Percentiles rank a stretch among this genome's conserved stretches.
phyloP scores from a whole-genome alignment of 139 green algal species.

The Coccomyxa sp. region DNA sequence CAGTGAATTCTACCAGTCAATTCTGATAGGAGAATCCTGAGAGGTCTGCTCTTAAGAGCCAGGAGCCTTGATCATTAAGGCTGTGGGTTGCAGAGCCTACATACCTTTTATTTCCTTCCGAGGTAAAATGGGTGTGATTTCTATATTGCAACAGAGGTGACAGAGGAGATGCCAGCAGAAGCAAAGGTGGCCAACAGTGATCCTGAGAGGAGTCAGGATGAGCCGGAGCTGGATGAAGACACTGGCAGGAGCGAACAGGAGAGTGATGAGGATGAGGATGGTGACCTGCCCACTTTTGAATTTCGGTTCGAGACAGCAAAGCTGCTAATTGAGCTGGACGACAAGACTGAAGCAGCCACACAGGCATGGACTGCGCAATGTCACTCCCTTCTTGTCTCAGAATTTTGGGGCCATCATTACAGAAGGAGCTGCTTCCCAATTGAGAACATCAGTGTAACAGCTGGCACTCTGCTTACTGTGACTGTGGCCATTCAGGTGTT shows the following conservation, averaged over 20 bases:
- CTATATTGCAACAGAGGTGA: too few species aligned
- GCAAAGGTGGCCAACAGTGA: too few species aligned
- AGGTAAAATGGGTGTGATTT: too few species aligned
- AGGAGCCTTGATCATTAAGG: too few species aligned
- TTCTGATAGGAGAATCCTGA: too few species aligned
- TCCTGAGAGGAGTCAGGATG: not conserved
- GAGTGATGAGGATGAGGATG: conserved; percentile 31
- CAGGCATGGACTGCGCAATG: conserved; percentile 29
- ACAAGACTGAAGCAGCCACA: conserved; percentile 50
- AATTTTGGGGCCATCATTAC: not conserved
- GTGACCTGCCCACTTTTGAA: conserved; percentile 60
- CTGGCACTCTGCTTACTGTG: not conserved
- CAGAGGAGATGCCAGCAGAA: too few species aligned
- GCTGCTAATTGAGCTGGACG: conserved; percentile 83
- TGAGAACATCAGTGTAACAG: too few species aligned
- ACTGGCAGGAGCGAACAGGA: conserved; percentile 22
- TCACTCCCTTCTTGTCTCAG: not conserved
- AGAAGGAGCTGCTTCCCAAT: too few species aligned
- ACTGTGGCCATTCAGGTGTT: conserved; percentile 46
- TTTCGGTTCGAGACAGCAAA: conserved; percentile 82
- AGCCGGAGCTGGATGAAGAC: conserved; percentile 17
- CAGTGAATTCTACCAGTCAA: too few species aligned
- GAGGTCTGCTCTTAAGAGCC: too few species aligned
- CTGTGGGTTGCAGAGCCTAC: too few species aligned
- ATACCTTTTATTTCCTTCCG: too few species aligned